A percentile compares a stretch with the other conserved stretches of the same genome.
These are phyloP conservation scores for Inosperma sp. DNA, from an alignment of 768 basidiomycete genomes.

Conservation along the genomic window DNA sequence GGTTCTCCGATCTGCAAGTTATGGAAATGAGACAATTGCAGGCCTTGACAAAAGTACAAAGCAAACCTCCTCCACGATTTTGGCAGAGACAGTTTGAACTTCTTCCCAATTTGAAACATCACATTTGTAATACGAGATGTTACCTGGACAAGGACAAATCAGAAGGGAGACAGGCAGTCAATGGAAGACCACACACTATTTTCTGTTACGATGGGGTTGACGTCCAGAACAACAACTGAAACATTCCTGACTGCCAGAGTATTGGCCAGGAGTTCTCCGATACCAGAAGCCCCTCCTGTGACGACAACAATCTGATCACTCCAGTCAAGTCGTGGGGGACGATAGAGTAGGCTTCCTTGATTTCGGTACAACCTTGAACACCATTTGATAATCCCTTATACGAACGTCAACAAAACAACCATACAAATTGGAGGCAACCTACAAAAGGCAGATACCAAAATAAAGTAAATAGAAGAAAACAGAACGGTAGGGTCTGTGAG, in stretches of 20 bases:
- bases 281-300: constrained; percentile 88
- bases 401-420: no score
- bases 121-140: constrained; percentile 88
- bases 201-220: constrained; percentile 71
- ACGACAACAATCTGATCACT: constrained; percentile 84
- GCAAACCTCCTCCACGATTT: constrained; percentile 71
- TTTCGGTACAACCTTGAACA: constrained; percentile 71
- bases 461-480: constrained; percentile 49
- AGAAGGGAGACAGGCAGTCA: constrained; percentile 1
- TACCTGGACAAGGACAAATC: constrained; percentile 42
- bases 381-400: constrained; percentile 75
- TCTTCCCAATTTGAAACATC: constrained; percentile 88
- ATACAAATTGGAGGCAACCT: constrained; percentile 29
- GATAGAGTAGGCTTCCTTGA: constrained; percentile 59
- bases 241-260: constrained; percentile 81
- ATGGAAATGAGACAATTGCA: neutral
- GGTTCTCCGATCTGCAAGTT: constrained; percentile 72
- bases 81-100: constrained; percentile 72
- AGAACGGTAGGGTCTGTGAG: constrained; percentile 49
- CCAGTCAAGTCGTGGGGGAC: constrained; percentile 73
- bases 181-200: constrained; percentile 49
- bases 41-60: neutral
- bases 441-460: constrained; percentile 64
- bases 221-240: constrained; percentile 80
- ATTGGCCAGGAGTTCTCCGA: constrained; percentile 84